A percentile compares a stretch with the other conserved stretches of the same genome.
These are phyloP conservation scores for Psilocybe azurescens DNA, from an alignment of 768 basidiomycete species.

Conservation along the genomic window DNA sequence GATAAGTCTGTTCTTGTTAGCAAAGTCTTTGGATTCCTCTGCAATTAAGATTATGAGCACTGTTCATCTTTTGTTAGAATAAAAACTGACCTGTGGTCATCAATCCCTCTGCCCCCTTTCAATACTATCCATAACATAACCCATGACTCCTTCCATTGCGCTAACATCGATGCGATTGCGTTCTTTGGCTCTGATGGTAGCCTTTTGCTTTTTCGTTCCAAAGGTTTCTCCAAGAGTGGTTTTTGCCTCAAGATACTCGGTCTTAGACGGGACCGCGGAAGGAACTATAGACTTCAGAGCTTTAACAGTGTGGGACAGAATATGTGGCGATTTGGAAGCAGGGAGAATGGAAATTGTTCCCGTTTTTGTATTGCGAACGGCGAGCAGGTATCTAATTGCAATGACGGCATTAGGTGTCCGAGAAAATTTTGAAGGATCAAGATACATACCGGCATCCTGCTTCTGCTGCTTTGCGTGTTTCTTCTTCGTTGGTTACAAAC, in stretches of 20 bases:
- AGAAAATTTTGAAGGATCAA: not conserved
- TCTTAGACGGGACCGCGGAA: slow-evolving; percentile 51
- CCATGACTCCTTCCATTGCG: slow-evolving; percentile 86
- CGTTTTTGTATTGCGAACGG: slow-evolving; percentile 79
- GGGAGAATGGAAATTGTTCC: slow-evolving; percentile 73
- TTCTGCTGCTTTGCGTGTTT: slow-evolving; percentile 51
- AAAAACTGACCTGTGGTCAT: slow-evolving; percentile 66
- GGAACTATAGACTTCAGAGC: slow-evolving; percentile 72
- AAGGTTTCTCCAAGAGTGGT: slow-evolving; percentile 90
- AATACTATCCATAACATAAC: slow-evolving; percentile 84
- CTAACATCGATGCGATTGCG: slow-evolving; percentile 88
- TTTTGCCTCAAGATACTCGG: slow-evolving; percentile 65
- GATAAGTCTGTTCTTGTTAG: slow-evolving; percentile 72
- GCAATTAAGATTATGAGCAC: slow-evolving; percentile 12
- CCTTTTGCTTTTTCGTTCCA: slow-evolving; percentile 93
- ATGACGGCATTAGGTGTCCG: slow-evolving; percentile 8
- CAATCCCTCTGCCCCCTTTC: slow-evolving; percentile 69
- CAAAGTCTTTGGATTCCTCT: slow-evolving; percentile 73
- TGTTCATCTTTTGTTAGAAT: not conserved
- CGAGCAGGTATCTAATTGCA: slow-evolving; percentile 79
- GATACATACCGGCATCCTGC: slow-evolving; percentile 70
- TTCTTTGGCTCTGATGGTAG: slow-evolving; percentile 82
- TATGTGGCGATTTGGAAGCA: slow-evolving; percentile 64
- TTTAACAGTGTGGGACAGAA: slow-evolving; percentile 83
- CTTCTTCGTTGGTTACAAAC: slow-evolving; percentile 70